Evolutionary conservation across 352 stramenopile species (phyloP), one percentile per base, ranked within the genome.

Genomic region (Phytophthora agathidicida): DNA sequence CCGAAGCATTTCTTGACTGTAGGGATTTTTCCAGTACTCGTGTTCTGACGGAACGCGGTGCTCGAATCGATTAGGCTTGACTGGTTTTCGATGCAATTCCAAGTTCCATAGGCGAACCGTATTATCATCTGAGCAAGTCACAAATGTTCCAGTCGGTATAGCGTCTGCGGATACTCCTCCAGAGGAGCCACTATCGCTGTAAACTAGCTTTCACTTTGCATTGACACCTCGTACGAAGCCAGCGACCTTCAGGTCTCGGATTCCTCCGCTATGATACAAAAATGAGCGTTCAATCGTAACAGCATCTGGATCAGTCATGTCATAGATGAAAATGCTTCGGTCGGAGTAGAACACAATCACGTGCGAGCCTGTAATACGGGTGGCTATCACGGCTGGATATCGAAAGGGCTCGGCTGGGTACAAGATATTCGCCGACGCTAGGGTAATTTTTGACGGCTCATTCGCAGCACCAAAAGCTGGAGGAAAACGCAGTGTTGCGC

Each of bases 81-180:
- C 37, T 41, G 60, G 50, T 47, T 71, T 53, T 56, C 86, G 85
- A 60, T 90, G 75, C 7, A 86, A 39, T 22, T 93, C 84, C 22
- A 97, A 55, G 53, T 96, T 79, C 91, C 91, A 97, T 6, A 97
- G 66, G 1, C 88, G 75, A 16, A 96, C 50, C 0, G 89, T 97
- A 48, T 95, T 93, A 58, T 97, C 91, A 20, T 93, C 86, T 6
- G 77, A 76, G 48, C 85, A 94, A 0, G 88, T 96, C 3, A 96
- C 73, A 51, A 97, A 87, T 3, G 83, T 75, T 5, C 83, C 83
- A 11, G 77, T 75, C 1, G 89, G 90, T 10, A 73, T 48, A 14
- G 49, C 51, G 4, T 62, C 44, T 7, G 51, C 63, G 8, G 52
- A 35, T 13, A 39, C 32, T 65, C 35, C 24, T 54, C 37, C 19